Evolutionary conservation across 1,284 basidiomycete genomes (phyloP).

Genomic region (Ustilago xerochloae): DNA sequence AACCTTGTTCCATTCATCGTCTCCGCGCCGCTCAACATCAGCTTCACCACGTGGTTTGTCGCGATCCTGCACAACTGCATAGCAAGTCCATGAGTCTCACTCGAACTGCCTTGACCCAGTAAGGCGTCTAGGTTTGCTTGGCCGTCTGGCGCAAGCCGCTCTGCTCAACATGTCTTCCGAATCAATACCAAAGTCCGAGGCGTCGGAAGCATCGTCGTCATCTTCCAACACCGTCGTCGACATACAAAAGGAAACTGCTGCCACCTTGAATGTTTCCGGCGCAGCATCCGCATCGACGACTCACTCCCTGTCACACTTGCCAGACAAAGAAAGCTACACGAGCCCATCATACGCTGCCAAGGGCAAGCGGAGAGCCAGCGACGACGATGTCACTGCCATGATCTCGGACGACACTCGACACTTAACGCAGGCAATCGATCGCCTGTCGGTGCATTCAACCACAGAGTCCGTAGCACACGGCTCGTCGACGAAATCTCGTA

Average conservation of each 20-base stretch:
- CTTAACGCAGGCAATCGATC: not conserved
- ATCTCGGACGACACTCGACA: not conserved
- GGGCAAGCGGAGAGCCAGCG: conserved; percentile 30
- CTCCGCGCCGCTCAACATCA: not conserved
- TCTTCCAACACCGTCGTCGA: conserved; percentile 8
- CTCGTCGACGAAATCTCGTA: not conserved
- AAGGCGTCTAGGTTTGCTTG: conserved; percentile 5
- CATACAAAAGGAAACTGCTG: not conserved
- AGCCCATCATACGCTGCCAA: conserved; percentile 18
- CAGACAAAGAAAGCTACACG: not conserved
- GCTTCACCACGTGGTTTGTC: not conserved
- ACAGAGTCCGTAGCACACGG: not conserved
- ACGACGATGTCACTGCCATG: not conserved
- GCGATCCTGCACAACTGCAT: not conserved
- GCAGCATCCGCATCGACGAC: not conserved
- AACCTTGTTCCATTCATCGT: not conserved
- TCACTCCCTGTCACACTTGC: not conserved
- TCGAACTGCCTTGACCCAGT: not conserved
- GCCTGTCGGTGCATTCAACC: not conserved
- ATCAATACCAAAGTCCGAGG: not conserved
- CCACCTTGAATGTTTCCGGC: not conserved
- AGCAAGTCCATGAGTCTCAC: conserved; percentile 5
- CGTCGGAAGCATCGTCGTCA: conserved; percentile 5
- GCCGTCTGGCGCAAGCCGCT: not conserved
- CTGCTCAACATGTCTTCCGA: conserved; percentile 24